Conservation (phyloP, 257 asterid species). For the Lithospermum erythrorhizon region DNA sequence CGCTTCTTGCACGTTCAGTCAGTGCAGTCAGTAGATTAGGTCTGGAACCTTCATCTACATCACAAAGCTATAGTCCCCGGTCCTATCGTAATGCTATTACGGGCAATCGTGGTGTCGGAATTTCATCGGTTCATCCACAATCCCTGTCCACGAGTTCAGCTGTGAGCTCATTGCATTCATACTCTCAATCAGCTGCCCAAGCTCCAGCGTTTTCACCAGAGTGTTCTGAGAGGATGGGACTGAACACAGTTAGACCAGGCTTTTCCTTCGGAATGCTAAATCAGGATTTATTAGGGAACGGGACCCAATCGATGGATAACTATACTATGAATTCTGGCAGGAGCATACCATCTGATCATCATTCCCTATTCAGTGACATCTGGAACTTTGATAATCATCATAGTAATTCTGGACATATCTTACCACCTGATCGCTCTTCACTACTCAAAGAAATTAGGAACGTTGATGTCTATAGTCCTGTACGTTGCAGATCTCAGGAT, state of each 20-base stretch:
- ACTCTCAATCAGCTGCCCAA: conserved; percentile 39
- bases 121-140: conserved; percentile 33
- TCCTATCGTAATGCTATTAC: conserved; percentile 78
- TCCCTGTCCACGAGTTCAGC: conserved; percentile 36
- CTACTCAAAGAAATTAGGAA: conserved; percentile 29
- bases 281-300: conserved; percentile 34
- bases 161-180: conserved; percentile 32
- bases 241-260: conserved; percentile 24
- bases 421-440: conserved; percentile 24
- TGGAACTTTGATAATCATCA: conserved; percentile 36
- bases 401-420: conserved; percentile 29
- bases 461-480: conserved; percentile 29
- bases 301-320: conserved; percentile 45
- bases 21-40: conserved; percentile 76
- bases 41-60: conserved; percentile 42
- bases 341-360: conserved; percentile 24
- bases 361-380: conserved; percentile 24
- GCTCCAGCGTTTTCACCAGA: conserved; percentile 39
- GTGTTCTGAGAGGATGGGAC: conserved; percentile 40
- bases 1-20: conserved; percentile 54
- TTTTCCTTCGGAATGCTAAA: conserved; percentile 53
- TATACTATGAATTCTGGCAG: conserved; percentile 36
- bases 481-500: conserved; percentile 38
- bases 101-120: conserved; percentile 43
- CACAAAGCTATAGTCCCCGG: conserved; percentile 51